A percentile compares a stretch with the other conserved stretches of the same genome.
phyloP scores from a whole-genome alignment of 192 early-diverging fungal genomes.

The Backusella morwellensis region DNA sequence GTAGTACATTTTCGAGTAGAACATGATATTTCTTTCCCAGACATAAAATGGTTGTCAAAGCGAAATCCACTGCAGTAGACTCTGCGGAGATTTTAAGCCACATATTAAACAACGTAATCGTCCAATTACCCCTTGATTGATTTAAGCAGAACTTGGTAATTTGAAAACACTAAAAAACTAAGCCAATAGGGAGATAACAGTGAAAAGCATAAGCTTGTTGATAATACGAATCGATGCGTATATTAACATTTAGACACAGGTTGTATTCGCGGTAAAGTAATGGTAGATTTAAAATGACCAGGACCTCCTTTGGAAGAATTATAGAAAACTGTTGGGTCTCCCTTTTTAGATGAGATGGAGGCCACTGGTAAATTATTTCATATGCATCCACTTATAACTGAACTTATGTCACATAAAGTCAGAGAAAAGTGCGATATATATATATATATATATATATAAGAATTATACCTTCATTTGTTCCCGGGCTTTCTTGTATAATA shows the following conservation, averaged over 20 bases:
- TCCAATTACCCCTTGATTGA: neutral
- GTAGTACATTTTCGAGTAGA: neutral
- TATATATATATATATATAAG: conserved; percentile 44
- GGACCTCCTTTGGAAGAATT: conserved; percentile 35
- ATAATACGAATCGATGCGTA: conserved; percentile 45
- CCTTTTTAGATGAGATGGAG: conserved; percentile 53
- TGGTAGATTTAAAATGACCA: conserved; percentile 50
- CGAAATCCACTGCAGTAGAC: neutral
- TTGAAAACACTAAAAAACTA: neutral
- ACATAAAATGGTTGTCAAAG: neutral
- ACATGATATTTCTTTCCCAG: conserved; percentile 19
- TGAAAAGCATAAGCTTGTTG: neutral
- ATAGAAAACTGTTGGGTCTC: conserved; percentile 58
- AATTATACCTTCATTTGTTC: conserved; percentile 93
- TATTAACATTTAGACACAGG: conserved; percentile 65
- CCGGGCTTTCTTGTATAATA: conserved; percentile 67
- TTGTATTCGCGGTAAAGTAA: conserved; percentile 50
- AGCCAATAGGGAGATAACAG: conserved; percentile 23
- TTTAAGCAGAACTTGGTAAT: neutral
- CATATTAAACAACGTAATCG: neutral
- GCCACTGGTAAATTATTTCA: conserved; percentile 59
- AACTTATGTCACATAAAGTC: conserved; percentile 80
- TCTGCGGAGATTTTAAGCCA: neutral
- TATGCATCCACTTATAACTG: conserved; percentile 74
- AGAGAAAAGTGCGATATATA: conserved; percentile 89